Evolutionary conservation across 2,329 filamentous ascomycete species (phyloP).

Genomic region (Penicillium sp.): DNA sequence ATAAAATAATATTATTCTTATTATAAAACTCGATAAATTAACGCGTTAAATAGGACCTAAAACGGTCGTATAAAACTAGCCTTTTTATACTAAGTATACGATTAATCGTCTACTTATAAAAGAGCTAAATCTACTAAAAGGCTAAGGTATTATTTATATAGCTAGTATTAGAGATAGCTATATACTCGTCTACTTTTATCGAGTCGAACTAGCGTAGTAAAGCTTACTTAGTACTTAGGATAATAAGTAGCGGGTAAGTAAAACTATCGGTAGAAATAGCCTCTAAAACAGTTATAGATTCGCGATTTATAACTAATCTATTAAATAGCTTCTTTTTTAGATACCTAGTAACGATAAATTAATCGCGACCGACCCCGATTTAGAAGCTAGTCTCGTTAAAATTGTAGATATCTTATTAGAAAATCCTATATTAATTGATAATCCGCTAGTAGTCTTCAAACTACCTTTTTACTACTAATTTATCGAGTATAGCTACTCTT

Average conservation of each 20-base stretch:
- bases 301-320: not conserved
- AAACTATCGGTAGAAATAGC: not conserved
- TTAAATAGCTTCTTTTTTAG: too few species aligned
- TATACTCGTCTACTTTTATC: not conserved
- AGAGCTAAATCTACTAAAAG: not conserved
- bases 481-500: too few species aligned
- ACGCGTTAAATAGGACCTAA: not conserved
- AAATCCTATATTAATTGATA: too few species aligned
- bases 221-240: not conserved
- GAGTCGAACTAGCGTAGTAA: not conserved
- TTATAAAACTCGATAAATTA: not conserved
- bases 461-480: too few species aligned
- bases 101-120: not conserved
- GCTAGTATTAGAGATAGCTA: not conserved
- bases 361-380: too few species aligned
- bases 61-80: not conserved
- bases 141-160: not conserved
- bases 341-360: too few species aligned
- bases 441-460: too few species aligned
- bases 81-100: not conserved
- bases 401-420: too few species aligned
- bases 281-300: not conserved
- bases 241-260: not conserved
- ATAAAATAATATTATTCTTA: not conserved
- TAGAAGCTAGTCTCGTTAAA: too few species aligned